phyloP scores from a whole-genome alignment of 2,329 filamentous ascomycete species.

The Mycosphaerella arachidis region DNA sequence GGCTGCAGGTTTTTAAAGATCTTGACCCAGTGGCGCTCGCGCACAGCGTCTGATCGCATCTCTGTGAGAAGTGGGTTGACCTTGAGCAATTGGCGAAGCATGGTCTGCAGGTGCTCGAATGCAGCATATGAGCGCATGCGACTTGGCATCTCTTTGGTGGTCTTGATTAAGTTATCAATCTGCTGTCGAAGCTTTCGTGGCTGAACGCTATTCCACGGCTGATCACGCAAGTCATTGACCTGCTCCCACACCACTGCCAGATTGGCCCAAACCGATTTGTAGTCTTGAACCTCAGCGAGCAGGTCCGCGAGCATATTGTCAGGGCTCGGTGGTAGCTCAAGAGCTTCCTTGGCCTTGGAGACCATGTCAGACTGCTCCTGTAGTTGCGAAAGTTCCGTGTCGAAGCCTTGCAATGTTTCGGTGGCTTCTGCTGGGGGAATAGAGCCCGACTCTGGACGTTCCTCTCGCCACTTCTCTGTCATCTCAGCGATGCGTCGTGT shows the following conservation, averaged over 20 bases:
- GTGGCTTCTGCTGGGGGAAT: slow-evolving; percentile 88
- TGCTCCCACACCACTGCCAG: slow-evolving; percentile 95
- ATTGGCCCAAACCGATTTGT: slow-evolving; percentile 97
- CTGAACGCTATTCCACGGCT: slow-evolving; percentile 90
- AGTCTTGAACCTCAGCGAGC: slow-evolving; percentile 94
- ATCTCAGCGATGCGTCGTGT: slow-evolving; percentile 83
- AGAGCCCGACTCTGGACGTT: slow-evolving; percentile 93
- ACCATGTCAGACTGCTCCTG: slow-evolving; percentile 90
- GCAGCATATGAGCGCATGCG: slow-evolving; percentile 98
- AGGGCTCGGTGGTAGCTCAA: slow-evolving; percentile 76
- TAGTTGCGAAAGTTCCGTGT: slow-evolving; percentile 76
- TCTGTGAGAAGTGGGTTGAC: slow-evolving; percentile 84
- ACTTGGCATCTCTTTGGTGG: slow-evolving; percentile 98
- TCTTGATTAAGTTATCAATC: slow-evolving; percentile 89
- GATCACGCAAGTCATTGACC: slow-evolving; percentile 87
- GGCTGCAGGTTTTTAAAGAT: slow-evolving; percentile 96
- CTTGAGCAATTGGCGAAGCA: slow-evolving; percentile 82
- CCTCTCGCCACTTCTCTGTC: slow-evolving; percentile 83
- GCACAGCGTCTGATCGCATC: slow-evolving; percentile 92
- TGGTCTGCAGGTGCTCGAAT: slow-evolving; percentile 96
- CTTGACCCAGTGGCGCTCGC: slow-evolving; percentile 94
- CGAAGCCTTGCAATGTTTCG: slow-evolving; percentile 74
- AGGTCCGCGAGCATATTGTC: slow-evolving; percentile 81
- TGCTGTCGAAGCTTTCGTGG: slow-evolving; percentile 86
- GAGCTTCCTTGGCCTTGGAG: slow-evolving; percentile 90